A percentile compares a stretch with the other conserved stretches of the same genome.
Conservation (phyloP, 2,329 filamentous ascomycete genomes). For the Microdochium trichocladiopsis region DNA sequence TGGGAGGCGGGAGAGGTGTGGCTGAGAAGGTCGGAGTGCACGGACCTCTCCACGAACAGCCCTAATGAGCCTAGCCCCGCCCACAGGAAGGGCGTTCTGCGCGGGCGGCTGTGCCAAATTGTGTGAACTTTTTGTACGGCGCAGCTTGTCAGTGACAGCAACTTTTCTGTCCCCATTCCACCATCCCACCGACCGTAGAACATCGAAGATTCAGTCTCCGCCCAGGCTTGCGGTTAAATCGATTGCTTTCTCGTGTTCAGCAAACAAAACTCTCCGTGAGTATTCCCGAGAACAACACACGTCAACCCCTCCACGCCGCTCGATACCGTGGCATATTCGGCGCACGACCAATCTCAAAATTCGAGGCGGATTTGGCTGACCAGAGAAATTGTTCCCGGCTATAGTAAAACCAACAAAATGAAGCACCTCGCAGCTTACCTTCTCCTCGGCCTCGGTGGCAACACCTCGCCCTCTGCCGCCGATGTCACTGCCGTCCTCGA, state of each 20-base stretch:
- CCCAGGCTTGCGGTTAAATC: constrained; percentile 94
- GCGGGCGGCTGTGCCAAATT: background rate
- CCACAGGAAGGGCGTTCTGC: background rate
- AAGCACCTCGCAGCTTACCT: constrained; percentile 99
- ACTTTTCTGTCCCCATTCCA: constrained; percentile 17
- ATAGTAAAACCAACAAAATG: constrained; percentile 65
- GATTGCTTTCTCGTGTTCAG: constrained; percentile 95
- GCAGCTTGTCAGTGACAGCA: constrained; percentile 2
- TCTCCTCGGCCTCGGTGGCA: constrained; percentile 90
- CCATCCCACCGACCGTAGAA: constrained; percentile 43
- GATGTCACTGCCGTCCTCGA: constrained; percentile 87
- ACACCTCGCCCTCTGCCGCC: constrained; percentile 74
- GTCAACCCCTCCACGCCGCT: background rate
- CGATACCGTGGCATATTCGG: background rate
- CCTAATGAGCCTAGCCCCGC: background rate
- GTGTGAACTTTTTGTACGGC: constrained; percentile 4
- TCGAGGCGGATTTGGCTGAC: constrained; percentile 8
- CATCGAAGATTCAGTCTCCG: constrained; percentile 99
- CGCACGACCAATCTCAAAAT: constrained; percentile 1
- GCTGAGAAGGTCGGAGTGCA: constrained; percentile 4
- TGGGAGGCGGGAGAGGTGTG: background rate
- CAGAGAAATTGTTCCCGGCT: constrained; percentile 5
- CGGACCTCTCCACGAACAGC: background rate
- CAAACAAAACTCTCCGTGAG: constrained; percentile 26
- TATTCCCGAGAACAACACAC: constrained; percentile 7